These are phyloP conservation scores for Platanus orientalis DNA, from an alignment of 164 flowering plant species.

Conservation along the genomic window DNA sequence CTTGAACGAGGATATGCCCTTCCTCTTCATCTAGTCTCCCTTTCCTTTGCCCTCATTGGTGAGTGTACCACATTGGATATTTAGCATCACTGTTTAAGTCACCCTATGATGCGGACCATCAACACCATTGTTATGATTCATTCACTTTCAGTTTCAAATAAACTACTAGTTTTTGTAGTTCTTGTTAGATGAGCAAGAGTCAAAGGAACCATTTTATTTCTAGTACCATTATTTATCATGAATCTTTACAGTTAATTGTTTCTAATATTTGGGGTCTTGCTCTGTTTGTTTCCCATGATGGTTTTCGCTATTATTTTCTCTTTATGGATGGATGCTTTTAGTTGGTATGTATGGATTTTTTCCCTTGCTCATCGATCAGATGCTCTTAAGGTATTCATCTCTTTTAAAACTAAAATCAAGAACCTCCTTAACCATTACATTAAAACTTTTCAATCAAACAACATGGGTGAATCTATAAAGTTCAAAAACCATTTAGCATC, in stretches of 20 bases:
- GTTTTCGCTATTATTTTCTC: neutral
- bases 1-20: neutral
- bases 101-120: too few relatives aligned
- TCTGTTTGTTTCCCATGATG: neutral
- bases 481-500: too few relatives aligned
- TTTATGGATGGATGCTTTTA: neutral
- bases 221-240: too few relatives aligned
- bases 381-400: neutral
- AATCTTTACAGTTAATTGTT: neutral
- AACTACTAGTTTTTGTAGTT: neutral
- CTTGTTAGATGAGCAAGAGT: neutral
- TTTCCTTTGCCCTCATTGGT: too few relatives aligned
- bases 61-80: neutral
- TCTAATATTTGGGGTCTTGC: neutral
- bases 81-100: neutral
- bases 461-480: too few relatives aligned
- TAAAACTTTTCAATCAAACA: neutral
- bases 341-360: neutral
- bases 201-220: neutral
- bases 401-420: too few relatives aligned
- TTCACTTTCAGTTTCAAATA: neutral
- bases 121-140: neutral
- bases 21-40: neutral
- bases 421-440: neutral
- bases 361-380: neutral